These are phyloP conservation scores for Malassezia slooffiae DNA, from an alignment of 1,284 basidiomycete genomes.

Conservation along the genomic window DNA sequence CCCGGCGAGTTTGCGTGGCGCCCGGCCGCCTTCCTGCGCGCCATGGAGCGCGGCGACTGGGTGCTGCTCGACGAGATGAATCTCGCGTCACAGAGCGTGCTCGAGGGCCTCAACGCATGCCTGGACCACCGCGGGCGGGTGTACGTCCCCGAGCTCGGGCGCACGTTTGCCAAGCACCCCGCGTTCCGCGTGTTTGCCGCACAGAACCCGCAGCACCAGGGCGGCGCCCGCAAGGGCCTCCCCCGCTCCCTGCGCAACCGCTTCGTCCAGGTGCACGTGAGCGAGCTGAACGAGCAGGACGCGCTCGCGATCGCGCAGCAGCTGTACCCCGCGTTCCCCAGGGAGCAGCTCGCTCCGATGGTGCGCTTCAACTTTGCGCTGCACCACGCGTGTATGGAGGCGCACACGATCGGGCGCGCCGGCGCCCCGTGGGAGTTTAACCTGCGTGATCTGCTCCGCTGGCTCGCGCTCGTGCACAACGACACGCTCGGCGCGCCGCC, in stretches of 20 bases:
- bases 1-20: slow-evolving; percentile 95
- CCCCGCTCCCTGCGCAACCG: slow-evolving; percentile 96
- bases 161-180: slow-evolving; percentile 76
- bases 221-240: slow-evolving; percentile 90
- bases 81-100: slow-evolving; percentile 75
- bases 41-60: slow-evolving; percentile 66
- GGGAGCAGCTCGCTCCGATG: slow-evolving; percentile 54
- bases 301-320: slow-evolving; percentile 67
- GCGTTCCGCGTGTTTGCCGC: slow-evolving; percentile 93
- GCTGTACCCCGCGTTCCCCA: slow-evolving; percentile 59
- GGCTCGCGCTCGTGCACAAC: slow-evolving; percentile 56
- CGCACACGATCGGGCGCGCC: slow-evolving; percentile 63
- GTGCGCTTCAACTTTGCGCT: slow-evolving; percentile 66
- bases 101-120: slow-evolving; percentile 93
- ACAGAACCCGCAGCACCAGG: slow-evolving; percentile 92
- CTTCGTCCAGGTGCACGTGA: slow-evolving; percentile 91
- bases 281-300: slow-evolving; percentile 72
- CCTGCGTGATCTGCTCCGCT: slow-evolving; percentile 83
- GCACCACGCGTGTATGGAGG: slow-evolving; percentile 60
- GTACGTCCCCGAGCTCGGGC: slow-evolving; percentile 86
- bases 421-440: slow-evolving; percentile 99
- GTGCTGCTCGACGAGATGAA: slow-evolving; percentile 99
- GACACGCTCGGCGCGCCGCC: slow-evolving; percentile 53
- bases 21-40: slow-evolving; percentile 87
- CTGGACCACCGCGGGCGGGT: slow-evolving; percentile 92